Percentiles rank a stretch among this genome's conserved stretches.
phyloP scores from a whole-genome alignment of 2,329 filamentous ascomycete genomes.

The Fusarium sp. region DNA sequence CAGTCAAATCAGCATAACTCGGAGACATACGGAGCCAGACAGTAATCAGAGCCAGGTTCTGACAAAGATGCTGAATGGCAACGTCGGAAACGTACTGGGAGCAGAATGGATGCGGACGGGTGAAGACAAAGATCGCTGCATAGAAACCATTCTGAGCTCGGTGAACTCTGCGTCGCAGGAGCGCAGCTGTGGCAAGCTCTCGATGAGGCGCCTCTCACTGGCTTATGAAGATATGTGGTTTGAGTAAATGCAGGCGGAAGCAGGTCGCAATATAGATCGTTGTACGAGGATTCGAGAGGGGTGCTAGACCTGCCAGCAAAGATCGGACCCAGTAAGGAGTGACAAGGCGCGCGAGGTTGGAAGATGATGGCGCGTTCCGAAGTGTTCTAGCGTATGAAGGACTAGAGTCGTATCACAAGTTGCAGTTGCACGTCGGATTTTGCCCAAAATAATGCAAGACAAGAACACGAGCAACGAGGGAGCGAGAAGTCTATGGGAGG shows the following conservation, averaged over 20 bases:
- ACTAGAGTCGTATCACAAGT: conserved; percentile 37
- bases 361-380: conserved; percentile 36
- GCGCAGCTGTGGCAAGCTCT: conserved; percentile 54
- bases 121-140: conserved; percentile 74
- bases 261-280: conserved; percentile 27
- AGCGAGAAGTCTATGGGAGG: conserved; percentile 27
- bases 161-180: conserved; percentile 49
- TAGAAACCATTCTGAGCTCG: conserved; percentile 70
- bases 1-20: conserved; percentile 50
- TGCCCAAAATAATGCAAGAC: conserved; percentile 21
- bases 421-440: conserved; percentile 38
- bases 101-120: conserved; percentile 70
- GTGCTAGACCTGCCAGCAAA: conserved; percentile 42
- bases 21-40: conserved; percentile 11
- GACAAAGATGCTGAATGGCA: conserved; percentile 16
- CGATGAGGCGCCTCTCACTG: conserved; percentile 46
- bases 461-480: conserved; percentile 26
- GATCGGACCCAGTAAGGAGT: conserved; percentile 35
- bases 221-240: conserved; percentile 33
- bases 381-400: conserved; percentile 28
- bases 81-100: conserved; percentile 66
- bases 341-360: conserved; percentile 35
- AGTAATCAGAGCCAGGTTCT: conserved; percentile 17
- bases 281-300: conserved; percentile 25
- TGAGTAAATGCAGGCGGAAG: conserved; percentile 11